A percentile compares a stretch with the other conserved stretches of the same genome.
phyloP scores from a whole-genome alignment of 202 grass and related monocot genomes.

The Thinopyrum obtusiflorum region DNA sequence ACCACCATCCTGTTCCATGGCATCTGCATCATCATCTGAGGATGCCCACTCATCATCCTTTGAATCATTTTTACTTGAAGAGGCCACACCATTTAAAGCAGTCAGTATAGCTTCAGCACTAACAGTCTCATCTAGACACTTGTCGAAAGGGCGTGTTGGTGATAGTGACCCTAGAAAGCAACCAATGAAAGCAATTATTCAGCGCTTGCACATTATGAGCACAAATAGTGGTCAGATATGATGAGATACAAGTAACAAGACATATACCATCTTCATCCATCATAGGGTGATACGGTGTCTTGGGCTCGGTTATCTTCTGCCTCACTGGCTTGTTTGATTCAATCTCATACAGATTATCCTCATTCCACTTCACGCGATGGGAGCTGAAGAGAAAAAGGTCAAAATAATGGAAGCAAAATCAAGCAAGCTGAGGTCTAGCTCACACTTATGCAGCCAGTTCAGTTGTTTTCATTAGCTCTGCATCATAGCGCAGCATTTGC shows the following conservation, averaged over 20 bases:
- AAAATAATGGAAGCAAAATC: conserved; percentile 15
- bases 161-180: conserved; percentile 62
- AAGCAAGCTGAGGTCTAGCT: conserved; percentile 4
- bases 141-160: conserved; percentile 79
- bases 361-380: conserved; percentile 74
- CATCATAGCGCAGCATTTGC: not conserved
- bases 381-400: conserved; percentile 37
- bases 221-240: conserved; percentile 22
- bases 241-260: conserved; percentile 21
- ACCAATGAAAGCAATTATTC: conserved; percentile 24
- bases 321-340: conserved; percentile 94
- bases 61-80: conserved; percentile 59
- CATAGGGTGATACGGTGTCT: conserved; percentile 94
- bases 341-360: conserved; percentile 90
- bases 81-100: conserved; percentile 85
- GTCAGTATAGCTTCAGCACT: conserved; percentile 73
- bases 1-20: conserved; percentile 88
- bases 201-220: not conserved
- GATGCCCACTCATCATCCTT: conserved; percentile 66
- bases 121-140: conserved; percentile 80
- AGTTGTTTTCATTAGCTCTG: not conserved
- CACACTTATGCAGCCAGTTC: not conserved
- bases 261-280: conserved; percentile 83
- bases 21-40: conserved; percentile 79
- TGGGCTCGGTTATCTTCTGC: conserved; percentile 98